phyloP scores from a whole-genome alignment of 257 asterid species.

The Capsicum chinense region DNA sequence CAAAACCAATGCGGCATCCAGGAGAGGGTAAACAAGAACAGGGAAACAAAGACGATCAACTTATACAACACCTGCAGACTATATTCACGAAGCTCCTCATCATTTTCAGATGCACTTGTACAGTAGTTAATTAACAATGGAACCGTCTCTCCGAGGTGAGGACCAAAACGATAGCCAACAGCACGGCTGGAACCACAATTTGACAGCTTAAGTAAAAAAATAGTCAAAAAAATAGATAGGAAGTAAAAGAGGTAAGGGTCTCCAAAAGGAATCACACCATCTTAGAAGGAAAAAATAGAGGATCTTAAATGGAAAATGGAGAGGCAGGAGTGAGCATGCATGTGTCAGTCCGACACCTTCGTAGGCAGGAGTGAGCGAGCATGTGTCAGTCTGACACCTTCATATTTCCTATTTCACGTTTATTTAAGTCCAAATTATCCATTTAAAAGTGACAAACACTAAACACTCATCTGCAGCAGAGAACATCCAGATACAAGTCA shows the following conservation, averaged over 20 bases:
- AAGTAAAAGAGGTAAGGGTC: constrained; percentile 6
- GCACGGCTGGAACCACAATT: constrained; percentile 68
- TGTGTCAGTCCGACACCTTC: background rate
- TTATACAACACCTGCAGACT: constrained; percentile 80
- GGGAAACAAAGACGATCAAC: background rate
- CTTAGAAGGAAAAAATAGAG: background rate
- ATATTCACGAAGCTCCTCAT: constrained; percentile 97
- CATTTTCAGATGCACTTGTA: constrained; percentile 94
- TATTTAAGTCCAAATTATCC: background rate
- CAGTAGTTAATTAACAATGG: constrained; percentile 85
- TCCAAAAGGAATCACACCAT: background rate
- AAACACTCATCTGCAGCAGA: background rate
- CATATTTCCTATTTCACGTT: background rate
- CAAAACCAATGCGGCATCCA: constrained; percentile 7
- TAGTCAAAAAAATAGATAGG: constrained; percentile 8
- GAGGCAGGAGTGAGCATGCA: background rate
- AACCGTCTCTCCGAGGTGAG: constrained; percentile 94
- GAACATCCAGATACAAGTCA: constrained; percentile 1
- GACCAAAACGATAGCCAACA: constrained; percentile 99
- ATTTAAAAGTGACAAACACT: background rate
- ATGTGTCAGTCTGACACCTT: constrained; percentile 8
- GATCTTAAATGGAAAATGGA: constrained; percentile 9
- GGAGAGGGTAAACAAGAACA: constrained; percentile 9
- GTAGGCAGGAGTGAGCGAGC: background rate
- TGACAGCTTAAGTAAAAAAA: background rate